A percentile compares a stretch with the other conserved stretches of the same genome.
Conservation (phyloP, 495 filamentous ascomycete genomes). For the Bombardia bombarda region DNA sequence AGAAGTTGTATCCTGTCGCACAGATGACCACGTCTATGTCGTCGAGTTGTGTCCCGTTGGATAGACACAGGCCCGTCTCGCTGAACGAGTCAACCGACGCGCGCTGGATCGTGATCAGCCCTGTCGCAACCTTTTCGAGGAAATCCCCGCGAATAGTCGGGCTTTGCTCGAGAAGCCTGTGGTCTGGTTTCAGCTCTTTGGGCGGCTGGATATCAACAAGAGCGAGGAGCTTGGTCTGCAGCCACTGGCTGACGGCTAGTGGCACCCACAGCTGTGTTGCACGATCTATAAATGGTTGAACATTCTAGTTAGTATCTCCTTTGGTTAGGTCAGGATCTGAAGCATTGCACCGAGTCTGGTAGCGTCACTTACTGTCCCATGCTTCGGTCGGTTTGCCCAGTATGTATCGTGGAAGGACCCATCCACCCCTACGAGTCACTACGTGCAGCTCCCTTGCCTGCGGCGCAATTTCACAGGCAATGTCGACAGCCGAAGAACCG, state of each 20-base stretch:
- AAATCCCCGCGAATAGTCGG: slow-evolving; percentile 12
- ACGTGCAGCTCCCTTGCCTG: slow-evolving; percentile 11
- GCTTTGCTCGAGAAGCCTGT: slow-evolving; percentile 13
- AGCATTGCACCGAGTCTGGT: background rate
- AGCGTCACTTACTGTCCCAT: slow-evolving; percentile 8
- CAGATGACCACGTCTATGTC: slow-evolving; percentile 16
- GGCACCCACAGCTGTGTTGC: slow-evolving; percentile 13
- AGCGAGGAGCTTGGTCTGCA: slow-evolving; percentile 10
- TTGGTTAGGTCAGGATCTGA: no score
- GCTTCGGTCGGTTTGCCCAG: slow-evolving; percentile 14
- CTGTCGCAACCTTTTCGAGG: slow-evolving; percentile 11
- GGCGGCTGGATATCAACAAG: slow-evolving; percentile 7
- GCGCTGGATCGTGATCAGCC: slow-evolving; percentile 12
- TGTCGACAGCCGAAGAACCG: slow-evolving; percentile 22
- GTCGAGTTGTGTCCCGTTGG: slow-evolving; percentile 7
- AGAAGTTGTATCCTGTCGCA: slow-evolving; percentile 13
- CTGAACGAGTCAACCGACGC: slow-evolving; percentile 7
- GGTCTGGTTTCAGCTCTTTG: slow-evolving; percentile 8
- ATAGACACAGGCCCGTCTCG: slow-evolving; percentile 8
- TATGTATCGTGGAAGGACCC: slow-evolving; percentile 16
- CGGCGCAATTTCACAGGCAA: slow-evolving; percentile 12
- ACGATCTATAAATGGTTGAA: no score
- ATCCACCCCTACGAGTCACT: slow-evolving; percentile 14
- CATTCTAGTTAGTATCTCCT: no score
- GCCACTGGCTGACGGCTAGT: slow-evolving; percentile 4